Evolutionary conservation across 306 rosid genomes (phyloP).

Genomic region (Medicago arabica): DNA sequence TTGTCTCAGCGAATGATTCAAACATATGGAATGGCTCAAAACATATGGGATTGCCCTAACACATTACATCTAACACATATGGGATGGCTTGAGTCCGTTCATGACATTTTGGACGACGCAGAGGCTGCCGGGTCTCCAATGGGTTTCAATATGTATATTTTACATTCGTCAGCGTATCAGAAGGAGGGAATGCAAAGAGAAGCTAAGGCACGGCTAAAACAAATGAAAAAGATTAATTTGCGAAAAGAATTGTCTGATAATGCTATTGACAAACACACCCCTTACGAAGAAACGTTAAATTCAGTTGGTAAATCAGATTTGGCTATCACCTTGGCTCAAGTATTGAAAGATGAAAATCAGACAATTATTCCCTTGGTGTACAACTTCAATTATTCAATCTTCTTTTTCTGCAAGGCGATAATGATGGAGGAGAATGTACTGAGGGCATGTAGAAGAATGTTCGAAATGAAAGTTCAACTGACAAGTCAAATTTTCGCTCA

Average conservation of each 20-base stretch:
- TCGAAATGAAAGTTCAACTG: slow-evolving; percentile 59
- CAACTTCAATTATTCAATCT: slow-evolving; percentile 74
- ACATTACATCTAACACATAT: too few species aligned
- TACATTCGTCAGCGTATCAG: slow-evolving; percentile 67
- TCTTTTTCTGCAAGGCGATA: slow-evolving; percentile 83
- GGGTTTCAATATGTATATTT: slow-evolving; percentile 45
- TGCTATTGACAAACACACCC: slow-evolving; percentile 37
- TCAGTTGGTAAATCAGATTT: slow-evolving; percentile 45
- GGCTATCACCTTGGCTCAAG: slow-evolving; percentile 56
- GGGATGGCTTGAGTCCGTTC: slow-evolving; percentile 89
- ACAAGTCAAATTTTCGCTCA: slow-evolving; percentile 62
- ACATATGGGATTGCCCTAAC: too few species aligned
- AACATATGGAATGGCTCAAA: too few species aligned
- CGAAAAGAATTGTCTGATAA: slow-evolving; percentile 46
- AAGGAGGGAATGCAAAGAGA: slow-evolving; percentile 65
- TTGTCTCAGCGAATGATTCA: too few species aligned
- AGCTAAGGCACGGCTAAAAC: slow-evolving; percentile 69
- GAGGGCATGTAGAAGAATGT: slow-evolving; percentile 77
- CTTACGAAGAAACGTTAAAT: slow-evolving; percentile 29
- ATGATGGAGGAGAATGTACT: slow-evolving; percentile 71
- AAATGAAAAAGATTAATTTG: slow-evolving; percentile 59
- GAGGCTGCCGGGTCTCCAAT: slow-evolving; percentile 57
- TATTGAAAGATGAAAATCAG: slow-evolving; percentile 50
- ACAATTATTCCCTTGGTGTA: slow-evolving; percentile 46
- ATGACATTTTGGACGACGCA: slow-evolving; percentile 85